These are phyloP conservation scores for Incumbomyces delicatus DNA, from an alignment of 2,329 filamentous ascomycete genomes.

Conservation along the genomic window DNA sequence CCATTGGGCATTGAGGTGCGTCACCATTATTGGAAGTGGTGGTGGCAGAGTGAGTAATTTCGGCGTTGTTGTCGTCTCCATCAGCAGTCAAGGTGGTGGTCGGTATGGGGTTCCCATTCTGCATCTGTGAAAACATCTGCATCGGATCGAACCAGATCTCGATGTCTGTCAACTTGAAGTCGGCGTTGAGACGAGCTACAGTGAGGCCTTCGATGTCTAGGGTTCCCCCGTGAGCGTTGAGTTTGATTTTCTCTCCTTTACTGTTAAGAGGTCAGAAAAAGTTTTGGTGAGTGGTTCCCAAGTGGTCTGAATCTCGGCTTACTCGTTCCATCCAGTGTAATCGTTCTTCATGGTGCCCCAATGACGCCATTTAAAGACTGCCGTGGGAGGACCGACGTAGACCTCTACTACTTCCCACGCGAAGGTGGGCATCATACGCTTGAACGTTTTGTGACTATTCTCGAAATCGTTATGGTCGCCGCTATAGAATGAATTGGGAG, in stretches of 20 bases:
- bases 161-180: constrained; percentile 47
- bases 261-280: constrained; percentile 27
- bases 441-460: constrained; percentile 59
- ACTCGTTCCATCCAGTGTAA: constrained; percentile 57
- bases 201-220: constrained; percentile 58
- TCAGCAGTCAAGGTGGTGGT: too few species aligned
- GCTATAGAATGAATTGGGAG: constrained; percentile 50
- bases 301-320: constrained; percentile 21
- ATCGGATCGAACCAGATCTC: constrained; percentile 59
- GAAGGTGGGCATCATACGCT: constrained; percentile 63
- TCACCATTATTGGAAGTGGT: too few species aligned
- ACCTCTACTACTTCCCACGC: constrained; percentile 63
- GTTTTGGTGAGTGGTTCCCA: background rate
- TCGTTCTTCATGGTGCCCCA: constrained; percentile 60
- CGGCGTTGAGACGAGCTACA: constrained; percentile 52
- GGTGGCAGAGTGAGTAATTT: too few species aligned
- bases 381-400: constrained; percentile 53
- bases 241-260: constrained; percentile 52
- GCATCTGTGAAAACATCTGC: constrained; percentile 58
- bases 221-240: constrained; percentile 49
- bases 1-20: too few species aligned
- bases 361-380: constrained; percentile 57
- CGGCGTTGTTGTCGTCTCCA: too few species aligned
- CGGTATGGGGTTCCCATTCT: background rate
- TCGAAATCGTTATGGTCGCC: constrained; percentile 53